A percentile compares a stretch with the other conserved stretches of the same genome.
Conservation (phyloP, 768 basidiomycete species). For the Auriscalpium orientale region DNA sequence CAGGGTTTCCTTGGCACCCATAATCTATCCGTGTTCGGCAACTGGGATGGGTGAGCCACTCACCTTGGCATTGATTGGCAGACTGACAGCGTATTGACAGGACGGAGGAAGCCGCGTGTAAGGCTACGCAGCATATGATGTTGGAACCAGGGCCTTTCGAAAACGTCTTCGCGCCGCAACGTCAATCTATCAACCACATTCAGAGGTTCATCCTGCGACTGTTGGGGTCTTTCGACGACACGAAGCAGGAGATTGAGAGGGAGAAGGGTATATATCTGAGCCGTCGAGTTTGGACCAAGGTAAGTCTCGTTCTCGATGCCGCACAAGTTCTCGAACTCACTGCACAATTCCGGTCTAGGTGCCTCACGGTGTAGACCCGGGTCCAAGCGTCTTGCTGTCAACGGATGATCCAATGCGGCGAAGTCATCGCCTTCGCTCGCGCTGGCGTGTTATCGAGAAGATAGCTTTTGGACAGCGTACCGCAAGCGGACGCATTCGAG, state of each 20-base stretch:
- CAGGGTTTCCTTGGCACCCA: background rate
- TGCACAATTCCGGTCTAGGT: background rate
- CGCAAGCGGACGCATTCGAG: background rate
- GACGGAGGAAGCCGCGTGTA: background rate
- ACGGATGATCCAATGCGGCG: background rate
- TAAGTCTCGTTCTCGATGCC: background rate
- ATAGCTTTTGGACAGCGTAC: background rate
- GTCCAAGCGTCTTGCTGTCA: too few relatives aligned
- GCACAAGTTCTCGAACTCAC: too few relatives aligned
- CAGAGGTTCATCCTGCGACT: background rate
- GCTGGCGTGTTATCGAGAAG: background rate
- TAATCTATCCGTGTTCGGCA: background rate
- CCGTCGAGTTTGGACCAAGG: background rate
- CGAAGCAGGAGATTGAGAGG: background rate
- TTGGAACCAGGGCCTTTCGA: too few relatives aligned
- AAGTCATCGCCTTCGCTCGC: background rate
- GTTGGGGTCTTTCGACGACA: background rate
- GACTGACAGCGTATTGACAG: background rate
- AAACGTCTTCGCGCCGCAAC: background rate
- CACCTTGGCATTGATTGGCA: background rate
- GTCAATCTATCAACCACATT: background rate
- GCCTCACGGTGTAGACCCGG: background rate
- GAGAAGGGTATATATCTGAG: background rate
- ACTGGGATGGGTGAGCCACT: background rate
- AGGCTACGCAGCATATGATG: background rate